A percentile compares a stretch with the other conserved stretches of the same genome.
These are phyloP conservation scores for Warburgia ugandensis DNA, from an alignment of 164 flowering plant genomes.

Conservation along the genomic window DNA sequence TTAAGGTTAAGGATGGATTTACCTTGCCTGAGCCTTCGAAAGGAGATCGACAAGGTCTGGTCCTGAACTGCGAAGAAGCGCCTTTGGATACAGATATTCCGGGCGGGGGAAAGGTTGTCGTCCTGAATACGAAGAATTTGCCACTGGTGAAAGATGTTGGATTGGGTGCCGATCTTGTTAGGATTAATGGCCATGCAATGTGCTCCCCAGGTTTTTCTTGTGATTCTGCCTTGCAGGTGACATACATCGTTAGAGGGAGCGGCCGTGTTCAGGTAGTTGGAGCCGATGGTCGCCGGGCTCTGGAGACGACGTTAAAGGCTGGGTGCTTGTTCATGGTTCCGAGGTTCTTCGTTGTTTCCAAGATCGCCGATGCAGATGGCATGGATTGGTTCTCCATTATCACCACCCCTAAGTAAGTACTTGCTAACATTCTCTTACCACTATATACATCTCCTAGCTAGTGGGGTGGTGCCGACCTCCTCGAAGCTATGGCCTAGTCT, in stretches of 20 bases:
- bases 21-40: constrained; percentile 52
- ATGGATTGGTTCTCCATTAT: constrained; percentile 83
- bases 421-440: too few species aligned
- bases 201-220: constrained; percentile 91
- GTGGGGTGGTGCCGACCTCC: too few species aligned
- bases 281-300: constrained; percentile 46
- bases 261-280: constrained; percentile 84
- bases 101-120: constrained; percentile 67
- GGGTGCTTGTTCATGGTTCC: constrained; percentile 73
- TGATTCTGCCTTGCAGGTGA: constrained; percentile 82
- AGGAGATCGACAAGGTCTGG: constrained; percentile 53
- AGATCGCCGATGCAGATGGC: constrained; percentile 53
- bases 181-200: constrained; percentile 63
- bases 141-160: constrained; percentile 84
- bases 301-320: constrained; percentile 57
- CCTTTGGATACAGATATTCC: constrained; percentile 71
- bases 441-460: too few species aligned
- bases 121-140: constrained; percentile 60
- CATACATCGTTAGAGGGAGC: constrained; percentile 68
- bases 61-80: constrained; percentile 65
- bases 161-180: constrained; percentile 83
- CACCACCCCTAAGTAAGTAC: constrained; percentile 64
- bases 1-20: constrained; percentile 29
- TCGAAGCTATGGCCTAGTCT: not conserved
- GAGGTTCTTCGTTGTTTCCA: constrained; percentile 69